Evolutionary conservation across 371 early-diverging fungal genomes (phyloP).

Genomic region (Mucor plumbeus): DNA sequence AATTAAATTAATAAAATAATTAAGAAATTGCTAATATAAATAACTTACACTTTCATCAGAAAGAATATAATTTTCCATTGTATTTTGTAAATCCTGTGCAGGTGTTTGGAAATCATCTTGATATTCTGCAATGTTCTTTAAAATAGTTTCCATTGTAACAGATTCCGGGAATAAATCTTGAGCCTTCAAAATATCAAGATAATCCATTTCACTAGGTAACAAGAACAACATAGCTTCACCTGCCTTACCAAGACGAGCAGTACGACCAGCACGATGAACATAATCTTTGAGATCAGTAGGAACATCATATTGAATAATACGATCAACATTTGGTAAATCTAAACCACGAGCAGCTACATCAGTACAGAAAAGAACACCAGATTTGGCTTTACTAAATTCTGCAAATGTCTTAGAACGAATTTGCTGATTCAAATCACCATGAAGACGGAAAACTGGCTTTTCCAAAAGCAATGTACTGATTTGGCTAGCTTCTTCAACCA

Average conservation of each 20-base stretch:
- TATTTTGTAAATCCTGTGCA: slow-evolving; percentile 70
- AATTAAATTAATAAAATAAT: neutral
- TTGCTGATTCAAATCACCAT: slow-evolving; percentile 87
- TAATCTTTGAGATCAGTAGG: slow-evolving; percentile 93
- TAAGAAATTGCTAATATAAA: neutral
- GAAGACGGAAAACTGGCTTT: slow-evolving; percentile 79
- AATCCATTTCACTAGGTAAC: slow-evolving; percentile 87
- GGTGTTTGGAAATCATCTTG: slow-evolving; percentile 58
- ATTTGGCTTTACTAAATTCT: slow-evolving; percentile 67
- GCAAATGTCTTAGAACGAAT: slow-evolving; percentile 76
- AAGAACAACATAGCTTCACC: slow-evolving; percentile 88
- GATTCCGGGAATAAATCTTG: slow-evolving; percentile 66
- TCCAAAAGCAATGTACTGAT: slow-evolving; percentile 60
- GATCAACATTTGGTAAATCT: slow-evolving; percentile 92
- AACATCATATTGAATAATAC: slow-evolving; percentile 97
- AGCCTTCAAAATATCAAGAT: slow-evolving; percentile 75
- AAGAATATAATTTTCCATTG: slow-evolving; percentile 66
- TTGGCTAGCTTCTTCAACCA: slow-evolving; percentile 35
- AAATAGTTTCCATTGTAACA: slow-evolving; percentile 53
- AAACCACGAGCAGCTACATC: slow-evolving; percentile 99
- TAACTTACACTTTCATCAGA: slow-evolving; percentile 56
- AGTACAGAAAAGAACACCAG: slow-evolving; percentile 90
- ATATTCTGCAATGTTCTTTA: slow-evolving; percentile 48
- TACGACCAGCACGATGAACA: slow-evolving; percentile 98
- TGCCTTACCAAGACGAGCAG: slow-evolving; percentile 92